A percentile compares a stretch with the other conserved stretches of the same genome.
These are phyloP conservation scores for Chrysopogon serrulatus DNA, from an alignment of 176 grass and related monocot species.

Conservation along the genomic window DNA sequence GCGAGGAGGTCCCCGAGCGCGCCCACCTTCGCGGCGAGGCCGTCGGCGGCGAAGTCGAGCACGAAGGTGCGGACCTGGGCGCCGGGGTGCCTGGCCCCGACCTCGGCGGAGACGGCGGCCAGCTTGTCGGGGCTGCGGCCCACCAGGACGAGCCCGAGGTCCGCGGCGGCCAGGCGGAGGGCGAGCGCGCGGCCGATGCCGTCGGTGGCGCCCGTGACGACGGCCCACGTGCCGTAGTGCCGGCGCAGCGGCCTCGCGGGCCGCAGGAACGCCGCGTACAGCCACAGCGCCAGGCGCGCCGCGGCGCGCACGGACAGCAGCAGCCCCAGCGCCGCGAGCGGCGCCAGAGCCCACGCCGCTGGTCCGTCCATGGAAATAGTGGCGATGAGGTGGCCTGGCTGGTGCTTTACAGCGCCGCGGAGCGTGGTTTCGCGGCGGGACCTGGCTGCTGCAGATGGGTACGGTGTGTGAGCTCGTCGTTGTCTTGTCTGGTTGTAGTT, in stretches of 20 bases:
- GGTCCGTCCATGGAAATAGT: not conserved
- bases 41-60: conserved; percentile 54
- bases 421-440: not conserved
- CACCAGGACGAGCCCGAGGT: conserved; percentile 56
- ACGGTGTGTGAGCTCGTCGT: not conserved
- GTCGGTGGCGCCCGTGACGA: conserved; percentile 74
- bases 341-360: conserved; percentile 28
- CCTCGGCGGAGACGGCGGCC: conserved; percentile 22
- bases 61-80: conserved; percentile 42
- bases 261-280: conserved; percentile 62
- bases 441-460: not conserved
- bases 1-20: conserved; percentile 37
- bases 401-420: not conserved
- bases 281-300: conserved; percentile 25
- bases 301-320: conserved; percentile 19
- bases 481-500: not conserved
- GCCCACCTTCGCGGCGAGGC: conserved; percentile 23
- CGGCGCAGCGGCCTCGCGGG: conserved; percentile 51
- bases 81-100: conserved; percentile 17
- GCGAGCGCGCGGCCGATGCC: conserved; percentile 64
- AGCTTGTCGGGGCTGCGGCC: conserved; percentile 70
- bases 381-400: not conserved
- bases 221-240: conserved; percentile 62
- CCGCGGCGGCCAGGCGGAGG: conserved; percentile 42
- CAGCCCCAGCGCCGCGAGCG: conserved; percentile 36